These are phyloP conservation scores for Diddensiella transvaalensis DNA, from an alignment of 805 yeast species.

Conservation along the genomic window DNA sequence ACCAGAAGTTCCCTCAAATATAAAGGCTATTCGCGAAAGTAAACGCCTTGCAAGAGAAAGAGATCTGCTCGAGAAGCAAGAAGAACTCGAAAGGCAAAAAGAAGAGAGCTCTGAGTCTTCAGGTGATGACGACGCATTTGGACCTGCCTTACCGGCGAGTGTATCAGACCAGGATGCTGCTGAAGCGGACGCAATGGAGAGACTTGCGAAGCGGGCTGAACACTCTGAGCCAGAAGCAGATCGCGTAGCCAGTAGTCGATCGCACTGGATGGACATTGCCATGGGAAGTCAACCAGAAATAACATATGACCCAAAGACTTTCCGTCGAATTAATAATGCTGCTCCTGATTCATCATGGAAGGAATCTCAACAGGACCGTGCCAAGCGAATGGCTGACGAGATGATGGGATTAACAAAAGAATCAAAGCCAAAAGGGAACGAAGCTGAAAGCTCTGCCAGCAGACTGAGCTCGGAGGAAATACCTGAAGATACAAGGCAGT, in stretches of 20 bases:
- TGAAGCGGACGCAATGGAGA: constrained; percentile 17
- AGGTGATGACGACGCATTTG: constrained; percentile 19
- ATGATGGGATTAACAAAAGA: not conserved
- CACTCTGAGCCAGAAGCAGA: not conserved
- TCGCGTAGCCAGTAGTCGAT: constrained; percentile 3
- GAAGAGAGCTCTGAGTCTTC: not conserved
- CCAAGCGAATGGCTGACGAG: constrained; percentile 1
- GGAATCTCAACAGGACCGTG: not conserved
- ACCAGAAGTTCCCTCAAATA: constrained; percentile 21
- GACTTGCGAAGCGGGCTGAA: constrained; percentile 12
- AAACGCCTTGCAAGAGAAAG: constrained; percentile 1
- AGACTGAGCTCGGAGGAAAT: not conserved
- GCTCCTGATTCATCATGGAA: not conserved
- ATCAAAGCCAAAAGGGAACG: not conserved
- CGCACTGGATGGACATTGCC: constrained; percentile 21
- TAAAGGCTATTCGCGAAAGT: constrained; percentile 12
- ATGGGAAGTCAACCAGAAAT: constrained; percentile 14
- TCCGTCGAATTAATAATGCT: constrained; percentile 3
- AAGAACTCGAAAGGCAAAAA: not conserved
- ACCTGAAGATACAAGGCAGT: constrained; percentile 2
- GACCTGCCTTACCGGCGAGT: constrained; percentile 18
- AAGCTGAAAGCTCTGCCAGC: not conserved
- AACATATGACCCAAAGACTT: constrained; percentile 13
- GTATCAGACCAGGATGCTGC: constrained; percentile 11
- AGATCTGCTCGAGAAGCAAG: not conserved